These are phyloP conservation scores for Epicoccum sorghinum DNA, from an alignment of 2,329 filamentous ascomycete species.

Conservation along the genomic window DNA sequence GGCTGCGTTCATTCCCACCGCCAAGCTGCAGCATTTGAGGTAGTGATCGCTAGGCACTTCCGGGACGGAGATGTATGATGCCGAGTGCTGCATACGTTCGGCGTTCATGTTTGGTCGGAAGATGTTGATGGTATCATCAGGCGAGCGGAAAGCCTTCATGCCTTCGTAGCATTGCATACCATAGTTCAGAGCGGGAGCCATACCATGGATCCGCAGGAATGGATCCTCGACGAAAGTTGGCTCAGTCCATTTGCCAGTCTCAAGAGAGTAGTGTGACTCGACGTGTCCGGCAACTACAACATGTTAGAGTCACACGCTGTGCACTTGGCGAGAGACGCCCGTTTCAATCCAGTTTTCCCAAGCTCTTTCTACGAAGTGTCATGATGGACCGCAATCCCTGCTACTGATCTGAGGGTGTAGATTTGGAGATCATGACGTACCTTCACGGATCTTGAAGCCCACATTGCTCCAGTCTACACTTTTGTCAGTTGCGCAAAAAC, in stretches of 20 bases:
- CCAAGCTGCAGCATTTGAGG: constrained; percentile 75
- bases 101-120: constrained; percentile 91
- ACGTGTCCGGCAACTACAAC: constrained; percentile 86
- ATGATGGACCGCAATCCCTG: too few species aligned
- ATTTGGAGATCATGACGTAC: constrained; percentile 52
- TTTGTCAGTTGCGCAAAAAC: not conserved
- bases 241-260: constrained; percentile 76
- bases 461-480: constrained; percentile 83
- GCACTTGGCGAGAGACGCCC: not conserved
- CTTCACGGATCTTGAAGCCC: constrained; percentile 90
- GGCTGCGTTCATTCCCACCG: constrained; percentile 85
- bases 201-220: constrained; percentile 87
- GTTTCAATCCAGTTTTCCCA: not conserved
- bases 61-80: constrained; percentile 82
- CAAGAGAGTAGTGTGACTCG: constrained; percentile 79
- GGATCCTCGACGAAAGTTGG: constrained; percentile 83
- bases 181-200: constrained; percentile 95
- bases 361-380: not conserved
- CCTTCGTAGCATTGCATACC: constrained; percentile 96
- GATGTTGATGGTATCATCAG: constrained; percentile 75
- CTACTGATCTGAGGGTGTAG: too few species aligned
- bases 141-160: constrained; percentile 91
- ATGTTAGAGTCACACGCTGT: not conserved
- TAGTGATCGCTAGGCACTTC: constrained; percentile 79
- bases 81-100: constrained; percentile 80